Percentiles rank a stretch among this genome's conserved stretches.
Conservation (phyloP, 2,329 filamentous ascomycete species). For the Colletotrichum noveboracense region DNA sequence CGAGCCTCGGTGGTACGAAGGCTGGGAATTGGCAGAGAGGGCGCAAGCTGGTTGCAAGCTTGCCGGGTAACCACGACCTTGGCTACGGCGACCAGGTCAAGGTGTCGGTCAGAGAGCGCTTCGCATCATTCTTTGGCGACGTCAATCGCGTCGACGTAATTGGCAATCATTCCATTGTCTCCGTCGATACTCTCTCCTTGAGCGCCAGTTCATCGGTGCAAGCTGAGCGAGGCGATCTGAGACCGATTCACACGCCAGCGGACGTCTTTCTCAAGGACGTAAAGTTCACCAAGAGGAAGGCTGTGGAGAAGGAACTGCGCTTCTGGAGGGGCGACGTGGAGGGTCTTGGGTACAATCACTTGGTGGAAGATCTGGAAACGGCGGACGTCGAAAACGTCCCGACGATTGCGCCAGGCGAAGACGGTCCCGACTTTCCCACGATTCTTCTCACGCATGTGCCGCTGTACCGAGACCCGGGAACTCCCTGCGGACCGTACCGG, state of each 20-base stretch:
- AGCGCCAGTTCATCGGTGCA: conserved; percentile 70
- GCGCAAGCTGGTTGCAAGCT: conserved; percentile 79
- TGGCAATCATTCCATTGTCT: conserved; percentile 95
- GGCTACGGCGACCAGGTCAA: conserved; percentile 90
- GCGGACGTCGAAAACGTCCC: conserved; percentile 39
- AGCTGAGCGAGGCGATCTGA: conserved; percentile 55
- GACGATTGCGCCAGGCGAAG: conserved; percentile 46
- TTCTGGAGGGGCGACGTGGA: conserved; percentile 65
- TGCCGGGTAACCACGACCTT: conserved; percentile 95
- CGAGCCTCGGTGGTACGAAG: conserved; percentile 56
- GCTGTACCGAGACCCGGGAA: conserved; percentile 80
- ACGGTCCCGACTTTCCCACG: conserved; percentile 74
- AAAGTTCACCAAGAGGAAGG: conserved; percentile 67
- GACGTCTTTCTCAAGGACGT: conserved; percentile 77
- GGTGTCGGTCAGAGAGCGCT: conserved; percentile 78
- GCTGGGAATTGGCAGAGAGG: conserved; percentile 67
- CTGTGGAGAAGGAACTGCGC: conserved; percentile 71
- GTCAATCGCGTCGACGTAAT: conserved; percentile 90
- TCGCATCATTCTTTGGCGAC: conserved; percentile 87
- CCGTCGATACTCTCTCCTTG: conserved; percentile 85
- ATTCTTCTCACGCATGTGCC: conserved; percentile 92
- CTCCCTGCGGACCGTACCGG: conserved; percentile 84
- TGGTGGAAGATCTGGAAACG: conserved; percentile 59
- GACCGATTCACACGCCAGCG: conserved; percentile 75
- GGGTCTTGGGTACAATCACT: conserved; percentile 61